Percentiles rank a stretch among this genome's conserved stretches.
Evolutionary conservation across 2,329 filamentous ascomycete species (phyloP).

Genomic region (Xylariaceae sp.): DNA sequence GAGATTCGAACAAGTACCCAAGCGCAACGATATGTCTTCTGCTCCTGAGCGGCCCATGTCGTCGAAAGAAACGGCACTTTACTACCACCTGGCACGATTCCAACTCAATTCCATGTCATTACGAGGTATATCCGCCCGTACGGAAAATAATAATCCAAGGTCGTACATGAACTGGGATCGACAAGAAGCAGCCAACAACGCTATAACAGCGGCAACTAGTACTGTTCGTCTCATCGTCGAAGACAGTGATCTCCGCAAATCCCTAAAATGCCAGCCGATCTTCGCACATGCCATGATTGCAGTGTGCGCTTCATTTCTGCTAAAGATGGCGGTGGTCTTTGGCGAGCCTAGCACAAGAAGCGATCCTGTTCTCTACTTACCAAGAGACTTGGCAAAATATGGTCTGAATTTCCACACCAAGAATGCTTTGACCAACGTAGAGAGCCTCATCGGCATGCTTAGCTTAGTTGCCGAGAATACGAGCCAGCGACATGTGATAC

Average conservation of each 20-base stretch:
- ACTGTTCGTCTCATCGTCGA: constrained; percentile 15
- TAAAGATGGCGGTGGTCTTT: constrained; percentile 19
- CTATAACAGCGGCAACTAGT: constrained; percentile 15
- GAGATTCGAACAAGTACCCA: too few species aligned
- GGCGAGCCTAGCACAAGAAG: constrained; percentile 4
- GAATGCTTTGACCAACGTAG: constrained; percentile 9
- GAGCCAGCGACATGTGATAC: constrained; percentile 16
- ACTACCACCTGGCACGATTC: constrained; percentile 18
- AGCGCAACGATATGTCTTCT: too few species aligned
- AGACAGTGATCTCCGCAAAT: constrained; percentile 11
- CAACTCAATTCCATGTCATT: constrained; percentile 17
- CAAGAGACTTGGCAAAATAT: constrained; percentile 13
- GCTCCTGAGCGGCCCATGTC: constrained; percentile 27
- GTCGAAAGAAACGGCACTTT: constrained; percentile 10
- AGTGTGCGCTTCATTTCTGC: constrained; percentile 16
- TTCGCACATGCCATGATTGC: constrained; percentile 20
- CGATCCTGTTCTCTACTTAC: constrained; percentile 5
- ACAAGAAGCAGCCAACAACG: constrained; percentile 17
- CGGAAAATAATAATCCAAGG: neutral
- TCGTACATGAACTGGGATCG: constrained; percentile 15
- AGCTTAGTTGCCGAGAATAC: constrained; percentile 12
- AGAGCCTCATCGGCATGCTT: constrained; percentile 10
- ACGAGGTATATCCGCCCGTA: constrained; percentile 9
- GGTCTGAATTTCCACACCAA: constrained; percentile 16
- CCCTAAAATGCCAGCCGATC: constrained; percentile 17